Evolutionary conservation across 257 asterid species (phyloP), one percentile per base, ranked within the genome.

Genomic region (Mitragyna speciosa): DNA sequence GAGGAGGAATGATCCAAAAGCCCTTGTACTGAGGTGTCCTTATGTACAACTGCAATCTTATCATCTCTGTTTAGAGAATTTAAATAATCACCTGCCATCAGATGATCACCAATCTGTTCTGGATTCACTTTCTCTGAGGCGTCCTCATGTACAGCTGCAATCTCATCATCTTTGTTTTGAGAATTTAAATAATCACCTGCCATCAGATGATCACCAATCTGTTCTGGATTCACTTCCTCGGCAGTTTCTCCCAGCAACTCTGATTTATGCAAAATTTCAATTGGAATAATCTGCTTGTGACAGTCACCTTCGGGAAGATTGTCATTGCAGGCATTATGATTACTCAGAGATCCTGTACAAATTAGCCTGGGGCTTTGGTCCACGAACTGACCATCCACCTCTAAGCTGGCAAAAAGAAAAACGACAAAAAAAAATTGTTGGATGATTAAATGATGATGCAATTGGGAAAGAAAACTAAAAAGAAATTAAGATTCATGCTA

Each of bases 341-440:
- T 51, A n/a, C 75, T 84, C n/a, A 36, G 19, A 67, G 83, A 80
- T 73, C 78, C 89, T 30, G 45, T 26, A 66, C 64, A 67, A 80
- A 24, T 78, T 73, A 52, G 76, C 48, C 75, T 77, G 9, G 84
- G 67, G 79, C 82, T 85, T 78, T 78, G 91, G 78, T 86, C 89
- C 14, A 87, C 84, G 77, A 78, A 66, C 76, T 78, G 89, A 83
- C 86, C 79, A 76, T 87, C 97, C 82, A 79, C 88, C 87, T 92
- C 99, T 56, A 90, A 86, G 85, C 99, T 95, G 97, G 15, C n/a
- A 59, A 24, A 59, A 24, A 8, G 30, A 84, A 90, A 82, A 31
- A 41, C 69, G 49, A 43, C 52, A 45, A 78, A 70, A 68, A 48
- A 39, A 36, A 1, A 36, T 59, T 67, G 76, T 85, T 76, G 72